Evolutionary conservation across 2,329 filamentous ascomycete genomes (phyloP).

Genomic region (Aspergillus nomiae): DNA sequence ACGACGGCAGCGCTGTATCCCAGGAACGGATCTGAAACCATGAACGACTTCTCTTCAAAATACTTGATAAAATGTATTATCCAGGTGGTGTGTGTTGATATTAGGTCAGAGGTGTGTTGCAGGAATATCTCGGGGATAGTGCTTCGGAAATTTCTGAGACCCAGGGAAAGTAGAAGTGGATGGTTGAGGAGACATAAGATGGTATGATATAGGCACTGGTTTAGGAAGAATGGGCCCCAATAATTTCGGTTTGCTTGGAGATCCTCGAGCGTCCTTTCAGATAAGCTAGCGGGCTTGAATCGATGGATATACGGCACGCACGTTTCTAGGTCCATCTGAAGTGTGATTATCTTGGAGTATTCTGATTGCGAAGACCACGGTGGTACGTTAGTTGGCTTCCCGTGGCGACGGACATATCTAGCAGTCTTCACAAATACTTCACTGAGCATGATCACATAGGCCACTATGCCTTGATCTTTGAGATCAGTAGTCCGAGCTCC

Average conservation of each 20-base stretch:
- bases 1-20: slow-evolving; percentile 56
- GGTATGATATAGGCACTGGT: slow-evolving; percentile 56
- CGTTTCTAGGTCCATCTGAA: slow-evolving; percentile 57
- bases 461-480: slow-evolving; percentile 46
- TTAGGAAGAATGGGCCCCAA: slow-evolving; percentile 57
- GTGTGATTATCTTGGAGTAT: slow-evolving; percentile 53
- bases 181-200: slow-evolving; percentile 58
- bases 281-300: slow-evolving; percentile 53
- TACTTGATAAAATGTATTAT: slow-evolving; percentile 56
- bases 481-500: slow-evolving; percentile 31
- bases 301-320: slow-evolving; percentile 54
- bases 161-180: slow-evolving; percentile 55
- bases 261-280: slow-evolving; percentile 43
- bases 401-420: slow-evolving; percentile 50
- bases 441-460: slow-evolving; percentile 50
- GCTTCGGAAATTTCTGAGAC: slow-evolving; percentile 55
- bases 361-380: slow-evolving; percentile 56
- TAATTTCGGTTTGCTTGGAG: slow-evolving; percentile 52
- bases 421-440: slow-evolving; percentile 53
- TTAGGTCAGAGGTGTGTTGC: slow-evolving; percentile 56
- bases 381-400: slow-evolving; percentile 46
- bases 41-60: slow-evolving; percentile 48
- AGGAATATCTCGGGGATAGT: slow-evolving; percentile 58
- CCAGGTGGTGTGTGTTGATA: slow-evolving; percentile 55
- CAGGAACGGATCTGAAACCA: slow-evolving; percentile 50